phyloP scores from a whole-genome alignment of 2,329 filamentous ascomycete species.

The Ceratocystis variospora region DNA sequence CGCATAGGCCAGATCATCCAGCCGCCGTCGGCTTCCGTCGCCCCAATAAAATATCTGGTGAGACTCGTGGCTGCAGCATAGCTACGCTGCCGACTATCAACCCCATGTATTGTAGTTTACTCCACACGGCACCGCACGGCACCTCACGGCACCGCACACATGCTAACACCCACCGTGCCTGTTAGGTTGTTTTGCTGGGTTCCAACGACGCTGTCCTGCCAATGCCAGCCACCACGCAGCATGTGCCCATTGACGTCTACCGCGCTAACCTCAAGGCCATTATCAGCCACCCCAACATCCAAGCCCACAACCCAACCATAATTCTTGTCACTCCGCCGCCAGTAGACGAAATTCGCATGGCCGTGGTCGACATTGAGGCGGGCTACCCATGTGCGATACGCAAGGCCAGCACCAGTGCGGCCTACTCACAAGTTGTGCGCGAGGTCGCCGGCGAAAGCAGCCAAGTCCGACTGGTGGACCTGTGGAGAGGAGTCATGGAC shows the following conservation, averaged over 20 bases:
- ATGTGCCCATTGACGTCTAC: conserved; percentile 65
- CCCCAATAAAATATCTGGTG: conserved; percentile 55
- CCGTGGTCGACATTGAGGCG: conserved; percentile 33
- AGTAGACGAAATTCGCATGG: conserved; percentile 58
- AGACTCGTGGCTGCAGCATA: conserved; percentile 21
- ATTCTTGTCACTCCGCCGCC: conserved; percentile 74
- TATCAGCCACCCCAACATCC: conserved; percentile 54
- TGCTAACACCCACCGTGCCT: background rate
- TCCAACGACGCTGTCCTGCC: conserved; percentile 76
- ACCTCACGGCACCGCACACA: background rate
- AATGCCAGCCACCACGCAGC: conserved; percentile 49
- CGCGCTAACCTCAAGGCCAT: conserved; percentile 58
- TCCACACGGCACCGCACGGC: background rate
- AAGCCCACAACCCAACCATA: conserved; percentile 56
- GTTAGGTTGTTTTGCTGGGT: conserved; percentile 64
- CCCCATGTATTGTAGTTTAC: too few species aligned
- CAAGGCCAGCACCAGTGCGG: conserved; percentile 35
- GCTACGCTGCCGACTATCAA: too few species aligned
- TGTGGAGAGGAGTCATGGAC: conserved; percentile 67
- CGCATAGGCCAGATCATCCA: conserved; percentile 60
- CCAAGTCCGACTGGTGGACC: conserved; percentile 57
- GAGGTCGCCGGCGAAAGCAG: conserved; percentile 54
- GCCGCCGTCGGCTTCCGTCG: conserved; percentile 40
- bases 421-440: conserved; percentile 48
- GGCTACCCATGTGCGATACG: conserved; percentile 34